Evolutionary conservation across 106 monocot species (phyloP).

Genomic region (Platanthera zijinensis): DNA sequence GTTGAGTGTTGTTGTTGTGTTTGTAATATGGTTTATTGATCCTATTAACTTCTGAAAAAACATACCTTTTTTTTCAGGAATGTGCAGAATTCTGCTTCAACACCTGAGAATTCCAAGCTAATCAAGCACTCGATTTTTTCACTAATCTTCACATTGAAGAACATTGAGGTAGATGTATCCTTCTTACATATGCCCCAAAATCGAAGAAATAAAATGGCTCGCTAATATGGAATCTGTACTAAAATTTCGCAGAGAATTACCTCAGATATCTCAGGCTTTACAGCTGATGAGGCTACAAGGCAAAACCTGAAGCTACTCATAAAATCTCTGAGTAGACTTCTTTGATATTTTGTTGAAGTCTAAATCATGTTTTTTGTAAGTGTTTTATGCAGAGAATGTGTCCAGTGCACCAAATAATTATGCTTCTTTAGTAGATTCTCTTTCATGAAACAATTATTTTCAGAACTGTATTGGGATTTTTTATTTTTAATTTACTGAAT

Average conservation of each 20-base stretch:
- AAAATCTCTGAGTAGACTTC: constrained; percentile 81
- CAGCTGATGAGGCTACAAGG: constrained; percentile 59
- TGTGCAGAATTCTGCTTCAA: constrained; percentile 36
- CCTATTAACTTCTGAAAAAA: background rate
- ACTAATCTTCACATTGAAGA: constrained; percentile 65
- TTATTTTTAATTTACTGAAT: too few relatives aligned
- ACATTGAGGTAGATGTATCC: constrained; percentile 52
- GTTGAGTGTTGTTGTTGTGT: too few relatives aligned
- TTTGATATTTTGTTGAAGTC: constrained; percentile 23
- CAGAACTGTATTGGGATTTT: too few relatives aligned
- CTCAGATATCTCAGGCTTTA: constrained; percentile 73
- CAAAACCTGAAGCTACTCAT: constrained; percentile 67
- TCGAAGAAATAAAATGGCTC: background rate
- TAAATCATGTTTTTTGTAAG: too few relatives aligned
- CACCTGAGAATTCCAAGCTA: constrained; percentile 46
- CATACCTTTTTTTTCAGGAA: constrained; percentile 36
- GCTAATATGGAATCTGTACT: background rate
- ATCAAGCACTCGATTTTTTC: constrained; percentile 52
- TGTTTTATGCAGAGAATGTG: too few relatives aligned
- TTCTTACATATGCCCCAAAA: background rate
- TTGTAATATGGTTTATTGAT: background rate
- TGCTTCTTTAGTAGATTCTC: too few relatives aligned
- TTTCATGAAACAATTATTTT: too few relatives aligned
- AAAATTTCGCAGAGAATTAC: constrained; percentile 50
- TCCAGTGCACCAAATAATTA: too few relatives aligned